Base-by-base conservation (phyloP, 352 stramenopile genomes). In the Elongisporangium anandrum region DNA sequence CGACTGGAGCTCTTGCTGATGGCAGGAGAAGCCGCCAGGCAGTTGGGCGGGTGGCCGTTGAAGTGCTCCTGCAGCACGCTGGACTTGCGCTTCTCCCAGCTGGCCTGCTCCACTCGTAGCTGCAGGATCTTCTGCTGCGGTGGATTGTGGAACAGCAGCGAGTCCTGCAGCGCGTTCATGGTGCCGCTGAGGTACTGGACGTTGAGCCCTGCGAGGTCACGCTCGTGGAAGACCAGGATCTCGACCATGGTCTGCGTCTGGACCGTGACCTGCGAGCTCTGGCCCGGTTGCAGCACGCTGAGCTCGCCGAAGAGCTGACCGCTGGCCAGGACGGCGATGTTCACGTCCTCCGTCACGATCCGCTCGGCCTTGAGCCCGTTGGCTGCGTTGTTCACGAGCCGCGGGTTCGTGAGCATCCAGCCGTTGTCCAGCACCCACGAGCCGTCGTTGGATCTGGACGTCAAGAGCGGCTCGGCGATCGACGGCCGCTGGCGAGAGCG, bases 401-500 rank as follows among this genome's bases (percentile, higher is more conserved):
- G 79, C 26, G 81, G 81, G 56, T 91, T 91, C 0, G 79, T 91
- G 52, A 91, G 77, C 81, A 89, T 88, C 81, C 81, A 91, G 26
- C 81, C 79, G 41, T 89, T 91, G 71, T 91, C 81, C 34, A 91
- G 66, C 34, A 88, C 81, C 81, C 81, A 91, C 7, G 77, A 87
- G 5, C 81, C 81, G 51, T 91, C 79, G n/a, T 57, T 73, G 1
- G 67, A 75, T 0, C 63, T 52, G 3, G 74, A 74, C 2, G 74
- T 75, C 19, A 76, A 52, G 20, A 60, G 48, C 34, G 34, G 10
- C 34, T 45, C 34, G 7, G 34, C 4, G 10, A 45, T 17, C 34
- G 34, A 45, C 34, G 34, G 34, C 34, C 34, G 34, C 34, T 45
- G 34, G 34, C 34, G 34, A 45, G 10, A 3, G 34, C 34, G 34